Percentiles rank a stretch among this genome's conserved stretches.
phyloP scores from a whole-genome alignment of 257 asterid genomes.

The Solanum pimpinellifolium region DNA sequence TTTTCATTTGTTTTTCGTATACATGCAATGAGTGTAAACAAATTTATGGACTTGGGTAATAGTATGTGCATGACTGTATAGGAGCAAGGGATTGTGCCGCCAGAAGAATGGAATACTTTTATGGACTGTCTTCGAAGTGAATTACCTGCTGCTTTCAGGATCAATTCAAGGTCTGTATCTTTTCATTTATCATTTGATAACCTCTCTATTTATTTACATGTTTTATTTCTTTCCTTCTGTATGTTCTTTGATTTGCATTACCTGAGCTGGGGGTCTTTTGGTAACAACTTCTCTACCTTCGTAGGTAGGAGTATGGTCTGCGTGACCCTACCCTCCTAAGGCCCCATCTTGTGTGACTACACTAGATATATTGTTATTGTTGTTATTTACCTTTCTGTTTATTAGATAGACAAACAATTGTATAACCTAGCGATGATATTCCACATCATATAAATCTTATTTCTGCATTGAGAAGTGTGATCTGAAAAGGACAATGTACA shows the following conservation, averaged over 20 bases:
- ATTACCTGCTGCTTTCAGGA: constrained; percentile 81
- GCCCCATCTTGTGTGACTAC: not conserved
- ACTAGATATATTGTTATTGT: not conserved
- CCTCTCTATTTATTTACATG: not conserved
- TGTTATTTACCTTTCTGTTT: not conserved
- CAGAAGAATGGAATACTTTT: constrained; percentile 66
- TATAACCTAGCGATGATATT: not conserved
- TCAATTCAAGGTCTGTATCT: constrained; percentile 51
- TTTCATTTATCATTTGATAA: not conserved
- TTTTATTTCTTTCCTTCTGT: not conserved
- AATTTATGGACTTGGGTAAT: not conserved
- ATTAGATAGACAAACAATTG: not conserved
- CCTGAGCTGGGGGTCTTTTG: not conserved
- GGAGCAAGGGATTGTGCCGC: constrained; percentile 58
- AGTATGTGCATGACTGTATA: not conserved
- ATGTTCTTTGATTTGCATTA: not conserved
- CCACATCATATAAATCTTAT: not conserved
- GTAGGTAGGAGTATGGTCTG: not conserved
- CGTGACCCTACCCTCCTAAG: not conserved
- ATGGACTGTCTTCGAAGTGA: constrained; percentile 45
- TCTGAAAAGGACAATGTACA: not conserved
- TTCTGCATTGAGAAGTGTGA: not conserved
- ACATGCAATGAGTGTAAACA: not conserved
- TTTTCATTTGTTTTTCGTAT: not conserved
- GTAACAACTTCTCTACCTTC: not conserved